Evolutionary conservation across 1,284 basidiomycete genomes (phyloP).

Genomic region (Papiliotrema nemorosa): DNA sequence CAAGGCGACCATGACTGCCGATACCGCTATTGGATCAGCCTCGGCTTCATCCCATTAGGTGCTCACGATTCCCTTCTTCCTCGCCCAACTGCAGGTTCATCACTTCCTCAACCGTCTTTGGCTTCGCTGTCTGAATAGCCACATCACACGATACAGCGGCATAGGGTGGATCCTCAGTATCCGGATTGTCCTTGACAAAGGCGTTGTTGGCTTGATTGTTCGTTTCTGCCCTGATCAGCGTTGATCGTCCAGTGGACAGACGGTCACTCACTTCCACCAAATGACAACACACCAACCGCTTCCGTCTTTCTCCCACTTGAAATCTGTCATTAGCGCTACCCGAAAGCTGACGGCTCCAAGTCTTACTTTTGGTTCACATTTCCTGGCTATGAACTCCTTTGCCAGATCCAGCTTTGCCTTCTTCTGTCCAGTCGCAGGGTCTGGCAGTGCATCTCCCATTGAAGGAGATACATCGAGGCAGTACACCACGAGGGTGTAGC

Average conservation of each 20-base stretch:
- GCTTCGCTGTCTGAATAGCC: conserved; percentile 70
- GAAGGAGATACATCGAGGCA: conserved; percentile 80
- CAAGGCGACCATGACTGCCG: conserved; percentile 78
- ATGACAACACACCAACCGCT: conserved; percentile 77
- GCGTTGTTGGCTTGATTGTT: conserved; percentile 63
- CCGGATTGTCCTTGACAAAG: conserved; percentile 29
- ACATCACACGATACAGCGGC: conserved; percentile 74
- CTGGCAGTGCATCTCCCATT: conserved; percentile 66
- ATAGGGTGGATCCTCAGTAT: conserved; percentile 54
- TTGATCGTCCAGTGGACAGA: conserved; percentile 21
- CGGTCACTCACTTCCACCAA: conserved; percentile 64
- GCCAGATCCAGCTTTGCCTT: conserved; percentile 75
- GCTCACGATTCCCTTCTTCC: conserved; percentile 41
- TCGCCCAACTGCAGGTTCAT: conserved; percentile 60
- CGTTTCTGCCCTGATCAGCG: conserved; percentile 55
- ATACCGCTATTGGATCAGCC: conserved; percentile 60
- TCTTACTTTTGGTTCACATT: conserved; percentile 79
- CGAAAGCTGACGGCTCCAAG: neutral
- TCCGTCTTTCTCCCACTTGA: conserved; percentile 87
- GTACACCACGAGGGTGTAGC: conserved; percentile 54
- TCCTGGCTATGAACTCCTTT: conserved; percentile 79
- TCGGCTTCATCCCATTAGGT: neutral
- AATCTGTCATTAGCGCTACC: conserved; percentile 58
- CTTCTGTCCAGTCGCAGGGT: conserved; percentile 56
- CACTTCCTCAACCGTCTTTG: conserved; percentile 69